Evolutionary conservation across 1,139 yeast species (phyloP).

Genomic region (Debaryomyces sp.): DNA sequence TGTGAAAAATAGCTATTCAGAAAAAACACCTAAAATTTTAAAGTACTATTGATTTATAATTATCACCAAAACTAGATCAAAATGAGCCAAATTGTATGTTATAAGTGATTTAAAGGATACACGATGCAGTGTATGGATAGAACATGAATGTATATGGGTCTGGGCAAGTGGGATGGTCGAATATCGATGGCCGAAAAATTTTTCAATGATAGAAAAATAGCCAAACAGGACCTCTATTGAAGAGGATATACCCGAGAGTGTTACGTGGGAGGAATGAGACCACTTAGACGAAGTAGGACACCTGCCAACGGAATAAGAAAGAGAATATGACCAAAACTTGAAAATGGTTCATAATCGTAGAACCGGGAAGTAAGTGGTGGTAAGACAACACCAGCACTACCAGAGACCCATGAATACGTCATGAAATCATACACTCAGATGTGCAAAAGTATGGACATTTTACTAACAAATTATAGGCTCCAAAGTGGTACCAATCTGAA

Average conservation of each 20-base stretch:
- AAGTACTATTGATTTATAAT: constrained; percentile 15
- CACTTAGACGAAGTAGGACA: background rate
- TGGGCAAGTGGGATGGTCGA: background rate
- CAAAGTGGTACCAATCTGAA: constrained; percentile 96
- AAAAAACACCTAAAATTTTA: constrained; percentile 20
- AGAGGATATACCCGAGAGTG: background rate
- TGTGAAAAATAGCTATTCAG: constrained; percentile 13
- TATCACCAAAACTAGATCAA: constrained; percentile 31
- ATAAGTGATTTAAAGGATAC: background rate
- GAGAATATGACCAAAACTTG: background rate
- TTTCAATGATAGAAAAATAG: constrained; percentile 1
- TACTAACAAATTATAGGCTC: constrained; percentile 63
- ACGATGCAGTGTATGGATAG: background rate
- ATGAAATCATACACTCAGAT: background rate
- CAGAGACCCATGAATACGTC: background rate
- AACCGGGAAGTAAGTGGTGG: background rate
- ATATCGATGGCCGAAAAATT: constrained; percentile 5
- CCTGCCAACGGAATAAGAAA: too few species aligned
- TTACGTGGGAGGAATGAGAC: background rate
- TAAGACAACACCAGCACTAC: background rate
- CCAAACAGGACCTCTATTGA: background rate
- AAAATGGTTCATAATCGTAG: constrained; percentile 1
- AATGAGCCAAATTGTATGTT: constrained; percentile 40
- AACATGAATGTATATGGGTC: background rate
- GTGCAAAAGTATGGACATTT: constrained; percentile 6